Conservation (phyloP, 164 flowering plant species). For the Stephania cephalantha region DNA sequence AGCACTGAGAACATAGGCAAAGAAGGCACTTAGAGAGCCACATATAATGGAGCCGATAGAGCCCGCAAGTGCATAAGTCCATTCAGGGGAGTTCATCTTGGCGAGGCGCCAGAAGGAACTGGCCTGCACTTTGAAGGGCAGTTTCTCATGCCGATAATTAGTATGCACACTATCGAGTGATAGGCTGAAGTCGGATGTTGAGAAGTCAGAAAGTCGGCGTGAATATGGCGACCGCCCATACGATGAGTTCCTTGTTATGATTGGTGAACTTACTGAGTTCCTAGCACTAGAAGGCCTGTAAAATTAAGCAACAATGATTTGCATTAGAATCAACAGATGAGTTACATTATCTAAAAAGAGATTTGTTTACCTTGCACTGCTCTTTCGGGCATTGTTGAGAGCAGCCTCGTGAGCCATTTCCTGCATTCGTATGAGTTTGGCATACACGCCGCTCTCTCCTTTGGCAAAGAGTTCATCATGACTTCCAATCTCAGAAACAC, state of each 20-base stretch:
- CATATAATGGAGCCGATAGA: constrained; percentile 83
- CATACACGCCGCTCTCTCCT: constrained; percentile 78
- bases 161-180: constrained; percentile 57
- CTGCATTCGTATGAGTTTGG: constrained; percentile 86
- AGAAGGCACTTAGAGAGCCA: constrained; percentile 83
- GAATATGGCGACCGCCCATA: constrained; percentile 96
- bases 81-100: constrained; percentile 95
- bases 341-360: neutral
- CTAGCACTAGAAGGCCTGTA: constrained; percentile 94
- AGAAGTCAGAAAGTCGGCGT: constrained; percentile 90
- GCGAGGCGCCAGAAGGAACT: constrained; percentile 92
- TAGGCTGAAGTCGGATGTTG: constrained; percentile 83
- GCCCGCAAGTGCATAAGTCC: constrained; percentile 77
- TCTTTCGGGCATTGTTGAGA: constrained; percentile 76
- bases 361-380: constrained; percentile 52
- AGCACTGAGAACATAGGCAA: constrained; percentile 89
- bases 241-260: constrained; percentile 83
- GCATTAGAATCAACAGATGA: neutral
- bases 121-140: constrained; percentile 87
- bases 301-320: neutral
- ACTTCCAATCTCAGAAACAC: constrained; percentile 75
- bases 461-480: constrained; percentile 86
- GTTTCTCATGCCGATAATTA: constrained; percentile 66
- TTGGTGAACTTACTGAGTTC: constrained; percentile 95
- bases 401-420: constrained; percentile 90